A percentile compares a stretch with the other conserved stretches of the same genome.
phyloP scores from a whole-genome alignment of 2,329 filamentous ascomycete genomes.

The Xenoacremonium recifei region DNA sequence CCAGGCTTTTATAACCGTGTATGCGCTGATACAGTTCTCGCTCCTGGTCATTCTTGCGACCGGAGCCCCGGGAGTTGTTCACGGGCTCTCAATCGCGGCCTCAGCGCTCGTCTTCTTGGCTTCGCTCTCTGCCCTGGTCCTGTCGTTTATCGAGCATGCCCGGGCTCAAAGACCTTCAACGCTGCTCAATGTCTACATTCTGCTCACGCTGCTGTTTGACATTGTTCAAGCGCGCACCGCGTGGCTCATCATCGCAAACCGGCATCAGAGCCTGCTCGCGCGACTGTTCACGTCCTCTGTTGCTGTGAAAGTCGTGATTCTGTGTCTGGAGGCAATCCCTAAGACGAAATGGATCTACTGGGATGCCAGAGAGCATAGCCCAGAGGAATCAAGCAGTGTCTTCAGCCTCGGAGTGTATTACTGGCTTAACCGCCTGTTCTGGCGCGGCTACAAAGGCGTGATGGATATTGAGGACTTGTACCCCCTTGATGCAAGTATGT shows the following conservation, averaged over 20 bases:
- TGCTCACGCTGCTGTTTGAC: conserved; percentile 44
- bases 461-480: conserved; percentile 34
- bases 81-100: conserved; percentile 26
- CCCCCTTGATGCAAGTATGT: conserved; percentile 30
- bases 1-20: conserved; percentile 24
- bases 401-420: conserved; percentile 30
- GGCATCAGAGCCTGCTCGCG: conserved; percentile 17
- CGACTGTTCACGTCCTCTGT: conserved; percentile 35
- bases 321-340: conserved; percentile 37
- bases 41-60: conserved; percentile 30
- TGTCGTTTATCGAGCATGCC: conserved; percentile 37
- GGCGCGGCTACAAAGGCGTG: conserved; percentile 34
- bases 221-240: conserved; percentile 40
- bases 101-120: conserved; percentile 25
- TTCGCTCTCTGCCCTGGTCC: conserved; percentile 23
- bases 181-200: conserved; percentile 39
- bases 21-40: conserved; percentile 29
- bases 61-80: conserved; percentile 10
- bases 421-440: conserved; percentile 36
- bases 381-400: conserved; percentile 34
- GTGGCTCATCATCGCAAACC: conserved; percentile 32
- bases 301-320: conserved; percentile 31
- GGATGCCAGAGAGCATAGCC: conserved; percentile 37
- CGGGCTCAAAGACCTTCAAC: conserved; percentile 40
- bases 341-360: conserved; percentile 40